Evolutionary conservation across 228 moss, liverwort and hornwort genomes (phyloP).

Genomic region (Sphagnum magellanicum): DNA sequence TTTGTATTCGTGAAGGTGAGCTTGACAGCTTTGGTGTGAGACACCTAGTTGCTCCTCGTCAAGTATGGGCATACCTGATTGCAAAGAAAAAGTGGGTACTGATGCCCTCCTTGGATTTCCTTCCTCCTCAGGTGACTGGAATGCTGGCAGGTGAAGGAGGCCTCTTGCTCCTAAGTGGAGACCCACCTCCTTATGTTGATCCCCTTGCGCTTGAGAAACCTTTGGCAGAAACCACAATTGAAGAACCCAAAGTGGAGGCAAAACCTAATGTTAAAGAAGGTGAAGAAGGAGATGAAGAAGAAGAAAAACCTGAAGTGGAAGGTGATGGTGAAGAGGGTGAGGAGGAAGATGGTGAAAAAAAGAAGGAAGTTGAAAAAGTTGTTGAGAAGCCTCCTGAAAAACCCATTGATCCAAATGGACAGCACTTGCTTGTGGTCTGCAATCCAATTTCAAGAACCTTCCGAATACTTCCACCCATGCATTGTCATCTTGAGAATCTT

Average conservation of each 20-base stretch:
- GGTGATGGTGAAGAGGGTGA: neutral
- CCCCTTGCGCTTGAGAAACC: constrained; percentile 8
- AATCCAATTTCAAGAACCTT: constrained; percentile 42
- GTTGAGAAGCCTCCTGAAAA: neutral
- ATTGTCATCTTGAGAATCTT: constrained; percentile 42
- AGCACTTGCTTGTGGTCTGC: constrained; percentile 42
- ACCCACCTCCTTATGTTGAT: constrained; percentile 38
- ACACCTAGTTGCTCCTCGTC: constrained; percentile 15
- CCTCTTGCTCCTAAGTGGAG: constrained; percentile 30
- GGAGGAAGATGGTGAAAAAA: constrained; percentile 9
- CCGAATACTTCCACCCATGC: constrained; percentile 28
- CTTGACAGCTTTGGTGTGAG: constrained; percentile 12
- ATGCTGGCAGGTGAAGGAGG: constrained; percentile 47
- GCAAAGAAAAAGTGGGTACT: constrained; percentile 24
- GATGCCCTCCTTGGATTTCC: constrained; percentile 20
- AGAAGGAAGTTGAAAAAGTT: neutral
- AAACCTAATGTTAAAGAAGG: neutral
- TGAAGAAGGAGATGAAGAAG: neutral
- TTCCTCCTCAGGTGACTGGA: constrained; percentile 33
- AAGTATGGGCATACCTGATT: constrained; percentile 20
- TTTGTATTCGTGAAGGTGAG: constrained; percentile 27
- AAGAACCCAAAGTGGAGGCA: neutral
- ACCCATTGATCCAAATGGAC: constrained; percentile 28
- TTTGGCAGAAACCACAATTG: rapidly evolving
- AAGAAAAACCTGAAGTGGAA: constrained; percentile 5